phyloP scores from a whole-genome alignment of 257 asterid genomes.

The Phtheirospermum japonicum region DNA sequence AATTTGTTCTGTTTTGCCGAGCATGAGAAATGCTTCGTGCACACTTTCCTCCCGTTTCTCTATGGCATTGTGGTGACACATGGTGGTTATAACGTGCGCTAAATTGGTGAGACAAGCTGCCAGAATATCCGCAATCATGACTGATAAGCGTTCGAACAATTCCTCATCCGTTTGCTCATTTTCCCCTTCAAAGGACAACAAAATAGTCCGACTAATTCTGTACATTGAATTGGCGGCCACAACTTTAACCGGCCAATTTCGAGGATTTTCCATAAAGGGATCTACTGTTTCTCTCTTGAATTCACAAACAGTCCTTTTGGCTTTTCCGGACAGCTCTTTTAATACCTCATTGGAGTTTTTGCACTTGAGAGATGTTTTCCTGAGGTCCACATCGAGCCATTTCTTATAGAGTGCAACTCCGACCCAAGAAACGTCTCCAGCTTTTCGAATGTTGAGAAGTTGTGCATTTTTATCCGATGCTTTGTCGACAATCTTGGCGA shows the following conservation, averaged over 20 bases:
- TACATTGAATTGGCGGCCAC: slow-evolving; percentile 23
- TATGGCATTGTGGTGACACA: not conserved
- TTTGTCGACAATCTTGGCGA: slow-evolving; percentile 27
- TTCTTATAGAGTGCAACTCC: slow-evolving; percentile 23
- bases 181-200: not conserved
- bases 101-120: slow-evolving; percentile 11
- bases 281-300: not conserved
- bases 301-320: slow-evolving; percentile 20
- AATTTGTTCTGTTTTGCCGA: not conserved
- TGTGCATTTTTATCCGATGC: slow-evolving; percentile 13
- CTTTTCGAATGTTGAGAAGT: slow-evolving; percentile 25
- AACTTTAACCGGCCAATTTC: slow-evolving; percentile 13
- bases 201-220: slow-evolving; percentile 2
- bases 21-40: not conserved
- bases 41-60: slow-evolving; percentile 3
- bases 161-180: not conserved
- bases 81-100: not conserved
- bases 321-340: slow-evolving; percentile 20
- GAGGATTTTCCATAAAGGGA: slow-evolving; percentile 15
- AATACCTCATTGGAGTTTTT: slow-evolving; percentile 20
- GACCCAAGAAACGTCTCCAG: slow-evolving; percentile 33
- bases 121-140: slow-evolving; percentile 1
- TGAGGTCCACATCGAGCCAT: slow-evolving; percentile 29
- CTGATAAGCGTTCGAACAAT: not conserved
- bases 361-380: not conserved